Evolutionary conservation across 371 early-diverging fungal genomes (phyloP), one percentile per base, ranked within the genome.

Genomic region (Thermomucor indicae-seudaticae): DNA sequence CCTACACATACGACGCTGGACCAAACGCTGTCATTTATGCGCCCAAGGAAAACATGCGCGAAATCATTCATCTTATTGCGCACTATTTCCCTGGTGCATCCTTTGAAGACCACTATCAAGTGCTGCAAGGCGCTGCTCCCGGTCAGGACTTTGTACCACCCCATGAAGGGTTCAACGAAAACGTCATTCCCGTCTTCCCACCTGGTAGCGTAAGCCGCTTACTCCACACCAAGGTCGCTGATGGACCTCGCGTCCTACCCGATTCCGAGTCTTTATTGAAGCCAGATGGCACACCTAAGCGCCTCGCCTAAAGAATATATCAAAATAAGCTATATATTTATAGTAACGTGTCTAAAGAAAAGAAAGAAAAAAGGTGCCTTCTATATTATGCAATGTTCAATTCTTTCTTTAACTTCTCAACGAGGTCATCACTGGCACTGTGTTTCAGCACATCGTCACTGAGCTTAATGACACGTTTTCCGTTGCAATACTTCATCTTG

Each of bases 1-100:
- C 90, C 6, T 89, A 89, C 70, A 93, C 91, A n/a, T 92, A 78
- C 60, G 99, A 99, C 67, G 99, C 99, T 19, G 99, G 99, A 41
- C 97, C 99, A 48, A 99, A 99, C 65, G 95, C 98, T 2, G 98
- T 99, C 24, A 87, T 99, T 54, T 97, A 96, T 61, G 83, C 92
- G 16, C 84, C 83, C 46, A 72, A 80, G 61, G 71, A 83, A 58
- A 79, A 93, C 62, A 89, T 92, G 67, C 68, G 75, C 30, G 92
- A 93, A 62, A 83, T 98, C 46, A 80, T 95, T 27, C 78, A 85
- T 52, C 55, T 95, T 43, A 69, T 95, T 42, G 79, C 89, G 28
- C 81, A 85, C 55, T 89, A 86, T 64, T 95, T 97, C 86, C 95
- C 97, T 27, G 64, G 74, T 23, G 65, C 58, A 20, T 67, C 62